Evolutionary conservation across 148 eudicot genomes (phyloP), one percentile per base, ranked within the genome.

Genomic region (Agrostemma githago): DNA sequence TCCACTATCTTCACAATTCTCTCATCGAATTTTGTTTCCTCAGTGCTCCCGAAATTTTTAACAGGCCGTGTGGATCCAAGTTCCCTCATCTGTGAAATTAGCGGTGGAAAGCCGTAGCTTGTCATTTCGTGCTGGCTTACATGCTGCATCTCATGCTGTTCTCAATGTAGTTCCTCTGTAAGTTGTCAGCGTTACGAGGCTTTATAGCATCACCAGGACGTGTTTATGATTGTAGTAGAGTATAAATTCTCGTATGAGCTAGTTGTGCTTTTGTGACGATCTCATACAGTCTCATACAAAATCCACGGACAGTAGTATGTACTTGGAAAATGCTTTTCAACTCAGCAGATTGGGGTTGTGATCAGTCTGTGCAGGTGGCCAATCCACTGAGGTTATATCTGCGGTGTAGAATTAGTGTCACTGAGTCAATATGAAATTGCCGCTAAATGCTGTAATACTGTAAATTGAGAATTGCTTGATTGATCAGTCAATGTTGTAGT

Each of bases 61-160:
- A 74, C 82, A 95, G 98, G 93, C 97, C 76, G 98, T 88, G 63
- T 95, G 98, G 97, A 85, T 90, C 77, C 90, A 82, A 77, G 96
- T 95, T 68, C 88, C 97, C 72, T 86, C 85, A 71, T 89, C 96
- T 60, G 79, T 90, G 60, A 92, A 92, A 85, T 70, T 76, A 77
- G 89, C 86, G 56, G 94, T 92, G 69, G 92, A 87, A 85, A 78
- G 19, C 8, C 77, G 73, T 61, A 44, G 77, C 10, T 79, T 81
- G 57, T 81, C 88, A 20, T 90, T 92, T 81, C 96, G 88, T 68
- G 88, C 85, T 34, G 99, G 99, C 73, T 82, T 92, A 83, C 99
- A 95, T 86, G 99, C 98, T 84, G 98, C 93, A 75, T 89, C 92
- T 64, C 98, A 95, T 87, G 93, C 99, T 79, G 86, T 89, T 81